Percentiles rank a stretch among this genome's conserved stretches.
These are phyloP conservation scores for Malus hybrid DNA, from an alignment of 331 rosid species.

Conservation along the genomic window DNA sequence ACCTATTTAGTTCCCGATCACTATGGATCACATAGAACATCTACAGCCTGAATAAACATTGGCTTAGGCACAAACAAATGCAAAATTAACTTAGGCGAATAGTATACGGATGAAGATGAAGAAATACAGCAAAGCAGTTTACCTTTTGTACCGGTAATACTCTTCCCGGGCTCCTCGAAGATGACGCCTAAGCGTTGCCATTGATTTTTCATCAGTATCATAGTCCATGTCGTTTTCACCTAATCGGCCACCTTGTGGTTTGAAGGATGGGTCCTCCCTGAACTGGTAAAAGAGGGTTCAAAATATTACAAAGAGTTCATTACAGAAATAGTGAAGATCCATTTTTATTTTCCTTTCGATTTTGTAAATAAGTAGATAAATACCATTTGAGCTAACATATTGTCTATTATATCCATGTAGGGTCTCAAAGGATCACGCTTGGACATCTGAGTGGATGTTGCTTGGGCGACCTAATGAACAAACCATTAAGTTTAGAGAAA, in stretches of 20 bases:
- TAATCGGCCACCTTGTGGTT: slow-evolving; percentile 81
- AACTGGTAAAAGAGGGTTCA: slow-evolving; percentile 41
- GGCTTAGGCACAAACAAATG: too few relatives aligned
- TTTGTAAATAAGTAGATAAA: neutral
- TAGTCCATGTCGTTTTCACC: slow-evolving; percentile 90
- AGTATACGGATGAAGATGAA: neutral
- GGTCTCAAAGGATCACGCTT: slow-evolving; percentile 89
- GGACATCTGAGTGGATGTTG: slow-evolving; percentile 83
- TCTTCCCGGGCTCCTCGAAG: slow-evolving; percentile 82
- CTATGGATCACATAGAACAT: neutral
- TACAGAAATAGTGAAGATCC: neutral
- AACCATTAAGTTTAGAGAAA: neutral
- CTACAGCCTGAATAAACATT: neutral
- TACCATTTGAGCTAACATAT: slow-evolving; percentile 81
- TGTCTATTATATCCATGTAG: slow-evolving; percentile 78
- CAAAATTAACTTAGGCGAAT: neutral
- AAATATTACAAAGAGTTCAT: slow-evolving; percentile 17
- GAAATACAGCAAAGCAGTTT: slow-evolving; percentile 7
- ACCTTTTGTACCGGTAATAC: slow-evolving; percentile 90
- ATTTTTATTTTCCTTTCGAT: neutral
- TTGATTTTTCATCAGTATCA: slow-evolving; percentile 96
- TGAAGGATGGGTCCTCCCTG: slow-evolving; percentile 85
- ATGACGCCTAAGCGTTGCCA: slow-evolving; percentile 90
- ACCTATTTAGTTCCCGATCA: neutral
- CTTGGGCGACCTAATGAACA: slow-evolving; percentile 80